Evolutionary conservation across 2,329 filamentous ascomycete genomes (phyloP).

Genomic region (Xylariaceae sp.): DNA sequence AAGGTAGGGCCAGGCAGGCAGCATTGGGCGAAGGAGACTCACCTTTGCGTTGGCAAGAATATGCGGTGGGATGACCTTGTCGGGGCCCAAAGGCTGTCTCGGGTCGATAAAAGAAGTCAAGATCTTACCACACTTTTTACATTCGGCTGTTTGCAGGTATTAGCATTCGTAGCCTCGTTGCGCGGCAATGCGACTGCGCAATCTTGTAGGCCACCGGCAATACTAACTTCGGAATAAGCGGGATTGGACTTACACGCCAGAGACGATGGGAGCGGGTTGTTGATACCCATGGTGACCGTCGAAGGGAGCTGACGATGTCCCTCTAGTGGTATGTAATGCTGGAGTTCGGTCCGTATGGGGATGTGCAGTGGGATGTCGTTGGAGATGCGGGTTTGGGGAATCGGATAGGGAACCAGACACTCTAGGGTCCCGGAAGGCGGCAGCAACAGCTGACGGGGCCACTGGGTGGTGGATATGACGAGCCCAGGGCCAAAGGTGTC

Average conservation of each 20-base stretch:
- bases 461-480: conserved; percentile 4
- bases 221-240: conserved; percentile 16
- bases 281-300: conserved; percentile 54
- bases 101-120: conserved; percentile 93
- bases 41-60: conserved; percentile 91
- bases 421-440: not conserved
- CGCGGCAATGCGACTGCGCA: conserved; percentile 11
- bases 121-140: conserved; percentile 95
- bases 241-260: conserved; percentile 60
- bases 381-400: not conserved
- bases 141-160: conserved; percentile 67
- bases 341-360: not conserved
- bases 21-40: too few species aligned
- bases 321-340: not conserved
- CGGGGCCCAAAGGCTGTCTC: conserved; percentile 86
- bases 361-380: not conserved
- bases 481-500: not conserved
- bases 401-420: too few species aligned
- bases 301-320: not conserved
- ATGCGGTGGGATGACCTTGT: conserved; percentile 92
- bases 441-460: too few species aligned
- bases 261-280: conserved; percentile 65
- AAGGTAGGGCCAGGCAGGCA: too few species aligned
- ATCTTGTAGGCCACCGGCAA: not conserved
- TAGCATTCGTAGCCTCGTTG: conserved; percentile 14